Conservation (phyloP, 345 rosid species). For the Aquilaria sinensis region DNA sequence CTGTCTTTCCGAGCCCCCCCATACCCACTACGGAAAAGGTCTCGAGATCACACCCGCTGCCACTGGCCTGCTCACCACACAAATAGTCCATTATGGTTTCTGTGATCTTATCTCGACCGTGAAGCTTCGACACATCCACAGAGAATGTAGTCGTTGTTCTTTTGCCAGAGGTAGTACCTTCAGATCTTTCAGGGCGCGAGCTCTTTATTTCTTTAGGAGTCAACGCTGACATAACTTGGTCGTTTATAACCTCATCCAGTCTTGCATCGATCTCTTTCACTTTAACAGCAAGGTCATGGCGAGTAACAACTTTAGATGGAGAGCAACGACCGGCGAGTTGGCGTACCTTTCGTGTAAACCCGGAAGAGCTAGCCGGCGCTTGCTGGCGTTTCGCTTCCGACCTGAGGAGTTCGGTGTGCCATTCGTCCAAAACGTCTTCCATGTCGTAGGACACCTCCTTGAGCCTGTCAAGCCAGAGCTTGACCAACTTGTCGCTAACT, state of each 20-base stretch:
- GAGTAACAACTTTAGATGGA: not conserved
- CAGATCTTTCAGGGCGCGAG: not conserved
- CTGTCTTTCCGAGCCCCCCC: conserved; percentile 4
- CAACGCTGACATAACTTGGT: too few relatives aligned
- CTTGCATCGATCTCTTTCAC: not conserved
- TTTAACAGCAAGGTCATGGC: not conserved
- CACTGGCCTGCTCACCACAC: not conserved
- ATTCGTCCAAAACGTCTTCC: not conserved
- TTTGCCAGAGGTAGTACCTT: not conserved
- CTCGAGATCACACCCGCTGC: not conserved
- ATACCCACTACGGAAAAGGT: not conserved
- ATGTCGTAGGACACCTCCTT: not conserved
- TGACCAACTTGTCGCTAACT: not conserved
- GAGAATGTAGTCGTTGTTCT: not conserved
- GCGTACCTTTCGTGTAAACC: not conserved
- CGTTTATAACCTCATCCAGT: not conserved
- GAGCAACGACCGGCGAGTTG: not conserved
- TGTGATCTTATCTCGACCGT: not conserved
- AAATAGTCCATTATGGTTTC: not conserved
- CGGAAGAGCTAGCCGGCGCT: not conserved
- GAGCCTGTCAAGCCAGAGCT: not conserved
- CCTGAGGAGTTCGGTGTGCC: not conserved
- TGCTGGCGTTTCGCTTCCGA: too few relatives aligned
- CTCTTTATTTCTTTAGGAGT: not conserved
- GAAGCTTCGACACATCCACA: not conserved